Conservation (phyloP, 768 basidiomycete species). For the Phaeotremella fagi region DNA sequence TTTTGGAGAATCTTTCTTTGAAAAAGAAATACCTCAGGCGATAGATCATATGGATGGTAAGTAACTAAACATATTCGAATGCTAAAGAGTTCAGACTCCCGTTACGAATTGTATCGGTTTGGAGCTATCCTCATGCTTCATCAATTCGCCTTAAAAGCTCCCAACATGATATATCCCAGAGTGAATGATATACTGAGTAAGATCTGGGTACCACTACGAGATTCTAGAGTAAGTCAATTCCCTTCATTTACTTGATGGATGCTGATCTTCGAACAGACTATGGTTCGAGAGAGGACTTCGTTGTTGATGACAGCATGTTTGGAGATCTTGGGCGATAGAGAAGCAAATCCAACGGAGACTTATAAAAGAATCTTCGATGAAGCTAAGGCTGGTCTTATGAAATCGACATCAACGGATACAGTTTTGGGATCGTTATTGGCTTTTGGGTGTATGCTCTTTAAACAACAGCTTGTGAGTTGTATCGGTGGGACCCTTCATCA, state of each 20-base stretch:
- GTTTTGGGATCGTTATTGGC: slow-evolving; percentile 90
- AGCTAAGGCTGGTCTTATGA: slow-evolving; percentile 69
- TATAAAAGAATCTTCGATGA: slow-evolving; percentile 81
- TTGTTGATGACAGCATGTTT: slow-evolving; percentile 89
- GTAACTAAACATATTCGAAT: not conserved
- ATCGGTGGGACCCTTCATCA: not conserved
- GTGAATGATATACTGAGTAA: slow-evolving; percentile 86
- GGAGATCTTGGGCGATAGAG: slow-evolving; percentile 70
- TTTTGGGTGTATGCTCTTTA: slow-evolving; percentile 81
- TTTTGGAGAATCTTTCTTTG: slow-evolving; percentile 84
- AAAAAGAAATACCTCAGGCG: slow-evolving; percentile 77
- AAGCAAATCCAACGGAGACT: slow-evolving; percentile 60
- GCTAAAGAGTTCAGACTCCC: slow-evolving; percentile 55
- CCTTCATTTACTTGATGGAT: not conserved
- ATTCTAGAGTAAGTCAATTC: slow-evolving; percentile 62
- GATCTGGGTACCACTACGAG: slow-evolving; percentile 82
- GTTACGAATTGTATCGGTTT: slow-evolving; percentile 76
- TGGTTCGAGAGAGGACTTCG: slow-evolving; percentile 87
- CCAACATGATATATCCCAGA: slow-evolving; percentile 79
- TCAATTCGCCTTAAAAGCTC: slow-evolving; percentile 84
- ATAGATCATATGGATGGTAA: slow-evolving; percentile 62
- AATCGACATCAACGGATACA: slow-evolving; percentile 73
- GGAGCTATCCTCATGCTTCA: slow-evolving; percentile 91
- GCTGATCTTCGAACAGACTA: slow-evolving; percentile 50
- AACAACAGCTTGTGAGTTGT: slow-evolving; percentile 80